phyloP scores from a whole-genome alignment of 2,329 filamentous ascomycete species.

The Thelonectria olida region DNA sequence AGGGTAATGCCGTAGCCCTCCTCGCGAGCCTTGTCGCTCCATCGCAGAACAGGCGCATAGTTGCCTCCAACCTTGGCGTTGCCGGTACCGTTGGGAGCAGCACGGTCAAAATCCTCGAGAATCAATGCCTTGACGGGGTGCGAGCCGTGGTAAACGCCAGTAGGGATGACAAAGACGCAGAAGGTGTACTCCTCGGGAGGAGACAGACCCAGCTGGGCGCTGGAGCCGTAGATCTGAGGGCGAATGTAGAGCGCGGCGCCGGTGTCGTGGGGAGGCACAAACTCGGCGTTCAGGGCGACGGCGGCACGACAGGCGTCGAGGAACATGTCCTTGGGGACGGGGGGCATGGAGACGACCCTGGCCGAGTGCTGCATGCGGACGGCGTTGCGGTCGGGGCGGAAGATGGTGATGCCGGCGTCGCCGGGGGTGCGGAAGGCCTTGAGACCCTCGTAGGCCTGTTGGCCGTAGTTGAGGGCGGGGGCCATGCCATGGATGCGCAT shows the following conservation, averaged over 20 bases:
- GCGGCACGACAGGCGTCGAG: slow-evolving; percentile 79
- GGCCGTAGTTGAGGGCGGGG: slow-evolving; percentile 94
- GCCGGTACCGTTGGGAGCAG: slow-evolving; percentile 90
- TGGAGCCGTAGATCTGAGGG: slow-evolving; percentile 86
- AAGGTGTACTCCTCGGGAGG: slow-evolving; percentile 95
- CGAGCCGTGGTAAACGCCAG: slow-evolving; percentile 91
- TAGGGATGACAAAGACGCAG: slow-evolving; percentile 88
- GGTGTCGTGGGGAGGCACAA: slow-evolving; percentile 87
- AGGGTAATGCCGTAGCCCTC: slow-evolving; percentile 94
- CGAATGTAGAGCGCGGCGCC: slow-evolving; percentile 94
- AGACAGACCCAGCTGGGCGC: slow-evolving; percentile 84
- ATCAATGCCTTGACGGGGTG: slow-evolving; percentile 89
- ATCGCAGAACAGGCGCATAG: slow-evolving; percentile 90
- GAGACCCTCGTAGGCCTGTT: slow-evolving; percentile 98
- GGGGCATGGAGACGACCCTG: slow-evolving; percentile 83
- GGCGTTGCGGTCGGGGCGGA: slow-evolving; percentile 88
- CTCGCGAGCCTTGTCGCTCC: slow-evolving; percentile 81
- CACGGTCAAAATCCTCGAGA: slow-evolving; percentile 91
- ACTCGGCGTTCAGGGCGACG: slow-evolving; percentile 88
- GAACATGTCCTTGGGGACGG: slow-evolving; percentile 80
- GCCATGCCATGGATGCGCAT: slow-evolving; percentile 95
- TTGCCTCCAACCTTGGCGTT: slow-evolving; percentile 96
- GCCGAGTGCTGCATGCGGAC: slow-evolving; percentile 85
- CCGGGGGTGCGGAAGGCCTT: slow-evolving; percentile 89
- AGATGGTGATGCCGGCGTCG: slow-evolving; percentile 78